phyloP scores from a whole-genome alignment of 2,329 filamentous ascomycete genomes.

The Cordyceps fumosorosea region DNA sequence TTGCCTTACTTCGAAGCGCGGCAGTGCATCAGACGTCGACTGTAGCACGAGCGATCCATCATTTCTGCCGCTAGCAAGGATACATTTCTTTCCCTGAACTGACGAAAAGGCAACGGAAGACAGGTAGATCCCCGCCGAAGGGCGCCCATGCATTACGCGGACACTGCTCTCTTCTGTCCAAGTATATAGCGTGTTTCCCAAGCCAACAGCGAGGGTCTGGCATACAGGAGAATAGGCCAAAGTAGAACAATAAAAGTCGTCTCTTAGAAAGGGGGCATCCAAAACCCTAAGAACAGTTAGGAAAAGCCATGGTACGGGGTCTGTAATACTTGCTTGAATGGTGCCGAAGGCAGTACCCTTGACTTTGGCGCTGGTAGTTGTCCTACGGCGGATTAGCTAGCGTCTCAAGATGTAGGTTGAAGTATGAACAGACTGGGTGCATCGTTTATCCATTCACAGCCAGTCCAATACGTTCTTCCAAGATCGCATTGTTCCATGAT shows the following conservation, averaged over 20 bases:
- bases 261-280: conserved; percentile 80
- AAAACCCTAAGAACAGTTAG: conserved; percentile 52
- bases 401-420: conserved; percentile 16
- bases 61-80: conserved; percentile 78
- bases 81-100: conserved; percentile 62
- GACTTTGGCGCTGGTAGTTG: background rate
- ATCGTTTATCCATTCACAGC: conserved; percentile 20
- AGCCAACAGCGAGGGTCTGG: conserved; percentile 74
- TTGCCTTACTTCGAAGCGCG: conserved; percentile 70
- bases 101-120: conserved; percentile 92
- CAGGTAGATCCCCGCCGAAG: conserved; percentile 43
- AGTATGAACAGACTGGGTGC: conserved; percentile 12
- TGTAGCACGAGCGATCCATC: conserved; percentile 71
- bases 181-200: conserved; percentile 72
- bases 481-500: conserved; percentile 1
- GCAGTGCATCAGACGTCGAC: conserved; percentile 63
- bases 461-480: conserved; percentile 21
- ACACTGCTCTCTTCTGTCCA: conserved; percentile 78
- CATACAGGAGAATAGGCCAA: conserved; percentile 75
- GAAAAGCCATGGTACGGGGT: background rate
- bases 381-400: background rate
- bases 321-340: conserved; percentile 60
- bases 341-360: conserved; percentile 58
- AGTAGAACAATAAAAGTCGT: conserved; percentile 93
- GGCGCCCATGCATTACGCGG: conserved; percentile 33